Evolutionary conservation across 176 grass and related monocot genomes (phyloP).

Genomic region (Avena atlantica): DNA sequence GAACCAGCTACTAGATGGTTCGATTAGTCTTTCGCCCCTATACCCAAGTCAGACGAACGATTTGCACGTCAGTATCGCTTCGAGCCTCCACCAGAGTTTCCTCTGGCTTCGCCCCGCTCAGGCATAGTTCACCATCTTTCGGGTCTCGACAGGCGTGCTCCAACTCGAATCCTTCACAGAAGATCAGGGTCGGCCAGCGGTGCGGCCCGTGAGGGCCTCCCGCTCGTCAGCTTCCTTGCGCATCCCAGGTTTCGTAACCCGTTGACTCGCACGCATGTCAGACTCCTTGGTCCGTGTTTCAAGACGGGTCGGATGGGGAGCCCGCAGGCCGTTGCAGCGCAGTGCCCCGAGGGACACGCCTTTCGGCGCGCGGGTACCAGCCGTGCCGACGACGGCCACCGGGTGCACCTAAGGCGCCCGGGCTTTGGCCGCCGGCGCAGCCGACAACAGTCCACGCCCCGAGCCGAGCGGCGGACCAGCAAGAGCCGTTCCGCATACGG

Average conservation of each 20-base stretch:
- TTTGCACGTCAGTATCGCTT: slow-evolving; percentile 73
- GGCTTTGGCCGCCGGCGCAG: too few relatives aligned
- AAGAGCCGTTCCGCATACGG: neutral
- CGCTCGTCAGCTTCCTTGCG: slow-evolving; percentile 8
- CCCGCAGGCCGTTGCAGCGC: neutral
- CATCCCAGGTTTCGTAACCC: neutral
- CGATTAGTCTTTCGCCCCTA: slow-evolving; percentile 73
- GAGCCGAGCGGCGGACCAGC: slow-evolving; percentile 1
- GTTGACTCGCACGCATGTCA: slow-evolving; percentile 50
- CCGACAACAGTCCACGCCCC: too few relatives aligned
- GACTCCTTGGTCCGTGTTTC: slow-evolving; percentile 94
- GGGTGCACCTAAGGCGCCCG: too few relatives aligned
- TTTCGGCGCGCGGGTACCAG: too few relatives aligned
- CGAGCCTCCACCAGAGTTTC: slow-evolving; percentile 77
- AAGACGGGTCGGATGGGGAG: slow-evolving; percentile 55
- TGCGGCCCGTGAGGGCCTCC: slow-evolving; percentile 31
- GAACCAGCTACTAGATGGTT: slow-evolving; percentile 75
- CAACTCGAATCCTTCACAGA: slow-evolving; percentile 76
- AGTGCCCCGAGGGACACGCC: neutral
- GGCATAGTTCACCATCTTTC: slow-evolving; percentile 71
- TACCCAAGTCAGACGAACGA: slow-evolving; percentile 51
- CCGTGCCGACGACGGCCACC: too few relatives aligned
- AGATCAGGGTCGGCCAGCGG: slow-evolving; percentile 67
- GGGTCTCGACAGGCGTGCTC: slow-evolving; percentile 76
- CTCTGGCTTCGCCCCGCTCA: slow-evolving; percentile 67